Evolutionary conservation across 768 basidiomycete species (phyloP).

Genomic region (Leccinum disarticulatum): DNA sequence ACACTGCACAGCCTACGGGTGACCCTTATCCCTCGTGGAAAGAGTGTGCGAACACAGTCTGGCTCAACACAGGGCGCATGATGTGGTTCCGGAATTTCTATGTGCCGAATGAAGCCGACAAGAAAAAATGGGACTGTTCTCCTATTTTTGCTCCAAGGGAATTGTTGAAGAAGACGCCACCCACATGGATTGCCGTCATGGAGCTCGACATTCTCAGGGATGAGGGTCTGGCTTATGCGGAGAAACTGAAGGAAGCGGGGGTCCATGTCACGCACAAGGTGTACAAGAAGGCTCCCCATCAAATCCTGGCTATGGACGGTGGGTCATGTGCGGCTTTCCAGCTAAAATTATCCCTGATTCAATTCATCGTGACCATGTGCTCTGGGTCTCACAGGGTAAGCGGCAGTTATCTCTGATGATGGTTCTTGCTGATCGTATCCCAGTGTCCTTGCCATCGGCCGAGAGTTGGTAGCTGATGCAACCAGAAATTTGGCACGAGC

Average conservation of each 20-base stretch:
- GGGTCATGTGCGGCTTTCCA: conserved; percentile 19
- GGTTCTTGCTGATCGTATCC: conserved; percentile 13
- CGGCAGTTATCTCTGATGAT: not conserved
- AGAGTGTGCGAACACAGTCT: conserved; percentile 58
- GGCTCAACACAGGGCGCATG: conserved; percentile 65
- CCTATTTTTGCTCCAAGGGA: conserved; percentile 67
- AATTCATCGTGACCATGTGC: not conserved
- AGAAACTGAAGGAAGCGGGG: conserved; percentile 54
- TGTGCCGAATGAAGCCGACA: conserved; percentile 59
- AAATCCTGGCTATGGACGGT: conserved; percentile 77
- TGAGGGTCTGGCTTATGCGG: conserved; percentile 65
- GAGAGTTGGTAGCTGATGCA: conserved; percentile 39
- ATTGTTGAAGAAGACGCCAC: conserved; percentile 50
- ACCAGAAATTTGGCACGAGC: conserved; percentile 31
- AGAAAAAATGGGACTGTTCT: conserved; percentile 68
- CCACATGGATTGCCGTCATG: conserved; percentile 64
- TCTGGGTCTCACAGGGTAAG: conserved; percentile 23
- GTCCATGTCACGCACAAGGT: conserved; percentile 54
- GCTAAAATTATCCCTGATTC: not conserved
- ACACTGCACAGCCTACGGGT: conserved; percentile 52
- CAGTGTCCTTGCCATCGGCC: conserved; percentile 39
- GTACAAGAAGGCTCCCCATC: conserved; percentile 69
- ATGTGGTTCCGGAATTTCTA: conserved; percentile 73
- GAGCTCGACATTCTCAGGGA: conserved; percentile 70
- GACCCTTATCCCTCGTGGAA: conserved; percentile 50